phyloP scores from a whole-genome alignment of 768 basidiomycete genomes.

The Astraeus odoratus region DNA sequence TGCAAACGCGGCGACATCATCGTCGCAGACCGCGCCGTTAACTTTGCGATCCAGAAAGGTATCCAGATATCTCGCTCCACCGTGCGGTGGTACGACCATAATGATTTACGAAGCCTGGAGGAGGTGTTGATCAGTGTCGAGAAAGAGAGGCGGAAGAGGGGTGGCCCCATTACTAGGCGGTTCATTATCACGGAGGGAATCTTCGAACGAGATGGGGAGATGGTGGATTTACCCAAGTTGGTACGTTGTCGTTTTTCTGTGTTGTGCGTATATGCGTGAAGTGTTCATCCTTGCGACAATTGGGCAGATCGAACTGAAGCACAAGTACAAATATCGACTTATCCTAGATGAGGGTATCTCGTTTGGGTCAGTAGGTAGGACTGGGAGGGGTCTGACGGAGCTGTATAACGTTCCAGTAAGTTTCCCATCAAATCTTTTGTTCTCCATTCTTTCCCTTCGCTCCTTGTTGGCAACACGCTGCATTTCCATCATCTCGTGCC shows the following conservation, averaged over 20 bases:
- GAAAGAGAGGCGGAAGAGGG: conserved; percentile 84
- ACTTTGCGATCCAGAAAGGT: conserved; percentile 93
- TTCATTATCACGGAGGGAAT: conserved; percentile 98
- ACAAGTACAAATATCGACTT: conserved; percentile 92
- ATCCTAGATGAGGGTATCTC: conserved; percentile 93
- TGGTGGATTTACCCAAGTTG: conserved; percentile 87
- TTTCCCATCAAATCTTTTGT: conserved; percentile 1
- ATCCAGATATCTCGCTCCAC: conserved; percentile 89
- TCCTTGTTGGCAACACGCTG: too few relatives aligned
- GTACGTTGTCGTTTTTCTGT: conserved; percentile 45
- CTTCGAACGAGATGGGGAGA: conserved; percentile 89
- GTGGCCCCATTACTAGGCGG: conserved; percentile 72
- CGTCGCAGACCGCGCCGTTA: conserved; percentile 95
- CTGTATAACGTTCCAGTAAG: conserved; percentile 87
- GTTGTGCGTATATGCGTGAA: too few relatives aligned
- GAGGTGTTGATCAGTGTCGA: conserved; percentile 77
- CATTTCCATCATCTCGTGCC: background rate
- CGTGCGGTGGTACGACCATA: conserved; percentile 94
- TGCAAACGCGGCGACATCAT: conserved; percentile 97
- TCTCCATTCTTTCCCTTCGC: background rate
- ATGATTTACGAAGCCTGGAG: conserved; percentile 87
- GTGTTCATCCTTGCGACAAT: too few relatives aligned
- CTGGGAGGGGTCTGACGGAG: conserved; percentile 93
- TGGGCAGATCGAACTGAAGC: conserved; percentile 84
- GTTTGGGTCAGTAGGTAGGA: conserved; percentile 87